Evolutionary conservation across 306 rosid genomes (phyloP).

Genomic region (Morella rubra): DNA sequence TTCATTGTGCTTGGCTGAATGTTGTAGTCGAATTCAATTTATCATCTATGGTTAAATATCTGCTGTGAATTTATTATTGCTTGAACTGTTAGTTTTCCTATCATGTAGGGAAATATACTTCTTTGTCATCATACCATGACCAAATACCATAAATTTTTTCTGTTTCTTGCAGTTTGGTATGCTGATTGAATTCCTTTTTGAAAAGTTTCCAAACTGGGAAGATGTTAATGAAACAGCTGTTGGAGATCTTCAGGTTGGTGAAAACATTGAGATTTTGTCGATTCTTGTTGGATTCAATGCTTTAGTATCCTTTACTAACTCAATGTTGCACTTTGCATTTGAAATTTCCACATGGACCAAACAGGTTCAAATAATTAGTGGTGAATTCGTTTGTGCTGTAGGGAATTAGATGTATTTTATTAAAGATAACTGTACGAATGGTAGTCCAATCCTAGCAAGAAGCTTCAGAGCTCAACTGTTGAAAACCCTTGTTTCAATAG

Average conservation of each 20-base stretch:
- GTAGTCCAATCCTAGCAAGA: not conserved
- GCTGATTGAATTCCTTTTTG: slow-evolving; percentile 87
- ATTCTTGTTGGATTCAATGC: not conserved
- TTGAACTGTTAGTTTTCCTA: not conserved
- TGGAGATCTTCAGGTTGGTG: slow-evolving; percentile 89
- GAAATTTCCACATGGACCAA: not conserved
- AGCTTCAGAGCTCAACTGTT: not conserved
- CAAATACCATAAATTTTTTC: slow-evolving; percentile 26
- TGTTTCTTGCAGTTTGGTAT: slow-evolving; percentile 83
- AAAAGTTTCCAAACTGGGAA: slow-evolving; percentile 69
- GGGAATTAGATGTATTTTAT: slow-evolving; percentile 1
- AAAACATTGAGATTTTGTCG: slow-evolving; percentile 18
- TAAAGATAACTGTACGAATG: not conserved
- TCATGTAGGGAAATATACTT: not conserved
- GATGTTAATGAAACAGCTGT: slow-evolving; percentile 67
- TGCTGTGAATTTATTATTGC: not conserved
- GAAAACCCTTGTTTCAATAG: not conserved
- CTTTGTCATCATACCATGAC: slow-evolving; percentile 19
- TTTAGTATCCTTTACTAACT: not conserved
- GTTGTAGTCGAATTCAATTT: not conserved
- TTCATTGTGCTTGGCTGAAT: not conserved
- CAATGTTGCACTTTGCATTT: not conserved
- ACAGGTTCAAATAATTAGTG: not conserved
- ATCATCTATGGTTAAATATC: not conserved
- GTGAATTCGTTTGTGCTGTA: slow-evolving; percentile 2